Percentiles rank a stretch among this genome's conserved stretches.
Conservation (phyloP, 371 early-diverging fungal genomes). For the Ecytonucleospora hepatopenaei region DNA sequence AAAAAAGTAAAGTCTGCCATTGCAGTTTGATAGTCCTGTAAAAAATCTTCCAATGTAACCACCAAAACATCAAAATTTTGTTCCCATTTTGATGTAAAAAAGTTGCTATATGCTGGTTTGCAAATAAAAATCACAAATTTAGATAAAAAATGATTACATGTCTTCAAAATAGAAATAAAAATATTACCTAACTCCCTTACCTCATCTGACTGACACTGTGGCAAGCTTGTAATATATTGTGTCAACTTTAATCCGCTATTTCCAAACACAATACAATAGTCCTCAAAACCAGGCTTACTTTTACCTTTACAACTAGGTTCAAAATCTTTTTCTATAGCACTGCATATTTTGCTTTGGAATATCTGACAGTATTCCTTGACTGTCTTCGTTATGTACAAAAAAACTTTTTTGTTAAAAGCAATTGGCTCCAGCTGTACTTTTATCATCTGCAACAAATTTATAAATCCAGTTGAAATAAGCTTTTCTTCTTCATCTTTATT, state of each 20-base stretch:
- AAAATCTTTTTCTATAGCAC: constrained; percentile 48
- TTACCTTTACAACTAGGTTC: constrained; percentile 34
- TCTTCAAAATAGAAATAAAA: constrained; percentile 48
- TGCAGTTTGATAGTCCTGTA: constrained; percentile 49
- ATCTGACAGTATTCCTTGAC: constrained; percentile 36
- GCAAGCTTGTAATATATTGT: constrained; percentile 52
- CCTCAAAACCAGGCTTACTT: constrained; percentile 55
- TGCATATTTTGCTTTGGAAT: constrained; percentile 40
- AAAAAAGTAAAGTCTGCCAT: constrained; percentile 56
- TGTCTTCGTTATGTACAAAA: constrained; percentile 38
- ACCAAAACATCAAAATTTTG: constrained; percentile 32
- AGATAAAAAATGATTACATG: constrained; percentile 39
- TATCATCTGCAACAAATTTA: constrained; percentile 56
- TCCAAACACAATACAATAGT: constrained; percentile 57
- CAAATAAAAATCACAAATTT: constrained; percentile 49
- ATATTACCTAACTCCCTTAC: constrained; percentile 49
- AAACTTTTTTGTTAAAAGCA: constrained; percentile 49
- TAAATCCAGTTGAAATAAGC: constrained; percentile 56
- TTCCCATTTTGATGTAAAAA: constrained; percentile 52
- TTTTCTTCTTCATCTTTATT: constrained; percentile 53
- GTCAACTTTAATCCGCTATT: constrained; percentile 56
- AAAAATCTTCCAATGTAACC: constrained; percentile 54
- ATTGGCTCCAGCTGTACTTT: constrained; percentile 57
- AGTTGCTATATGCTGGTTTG: constrained; percentile 36
- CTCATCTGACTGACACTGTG: constrained; percentile 43